Evolutionary conservation across 2,329 filamentous ascomycete species (phyloP).

Genomic region (Phialocephala sp.): DNA sequence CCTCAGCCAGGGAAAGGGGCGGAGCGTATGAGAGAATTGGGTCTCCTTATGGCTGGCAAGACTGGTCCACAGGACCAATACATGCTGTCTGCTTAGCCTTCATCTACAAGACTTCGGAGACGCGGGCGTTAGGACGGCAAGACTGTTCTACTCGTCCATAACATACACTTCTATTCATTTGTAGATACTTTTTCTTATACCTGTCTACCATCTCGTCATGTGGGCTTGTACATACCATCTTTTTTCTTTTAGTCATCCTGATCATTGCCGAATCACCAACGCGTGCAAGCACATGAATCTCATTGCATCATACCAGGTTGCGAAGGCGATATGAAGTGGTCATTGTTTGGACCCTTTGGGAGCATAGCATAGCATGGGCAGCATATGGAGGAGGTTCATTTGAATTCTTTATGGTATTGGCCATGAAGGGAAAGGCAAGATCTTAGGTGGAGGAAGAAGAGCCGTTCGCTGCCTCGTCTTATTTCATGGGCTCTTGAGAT

Average conservation of each 20-base stretch:
- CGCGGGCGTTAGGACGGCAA: slow-evolving; percentile 30
- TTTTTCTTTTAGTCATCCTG: slow-evolving; percentile 24
- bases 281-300: slow-evolving; percentile 22
- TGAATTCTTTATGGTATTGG: not conserved
- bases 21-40: slow-evolving; percentile 91
- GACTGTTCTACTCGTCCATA: slow-evolving; percentile 26
- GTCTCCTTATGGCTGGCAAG: slow-evolving; percentile 86
- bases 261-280: slow-evolving; percentile 26
- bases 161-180: slow-evolving; percentile 11
- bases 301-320: slow-evolving; percentile 30
- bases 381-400: slow-evolving; percentile 30
- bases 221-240: slow-evolving; percentile 16
- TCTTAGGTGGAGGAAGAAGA: slow-evolving; percentile 3
- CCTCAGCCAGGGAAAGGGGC: slow-evolving; percentile 85
- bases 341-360: slow-evolving; percentile 29
- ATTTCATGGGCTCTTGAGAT: not conserved
- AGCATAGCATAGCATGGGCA: slow-evolving; percentile 38
- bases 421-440: slow-evolving; percentile 12
- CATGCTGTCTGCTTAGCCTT: slow-evolving; percentile 70
- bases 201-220: slow-evolving; percentile 8
- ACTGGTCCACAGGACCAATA: slow-evolving; percentile 67
- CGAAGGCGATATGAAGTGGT: slow-evolving; percentile 25
- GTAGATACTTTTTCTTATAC: slow-evolving; percentile 29
- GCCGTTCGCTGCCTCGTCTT: slow-evolving; percentile 2
- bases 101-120: slow-evolving; percentile 30